Evolutionary conservation across 2,329 filamentous ascomycete genomes (phyloP).

Genomic region (Phialophora macrospora): DNA sequence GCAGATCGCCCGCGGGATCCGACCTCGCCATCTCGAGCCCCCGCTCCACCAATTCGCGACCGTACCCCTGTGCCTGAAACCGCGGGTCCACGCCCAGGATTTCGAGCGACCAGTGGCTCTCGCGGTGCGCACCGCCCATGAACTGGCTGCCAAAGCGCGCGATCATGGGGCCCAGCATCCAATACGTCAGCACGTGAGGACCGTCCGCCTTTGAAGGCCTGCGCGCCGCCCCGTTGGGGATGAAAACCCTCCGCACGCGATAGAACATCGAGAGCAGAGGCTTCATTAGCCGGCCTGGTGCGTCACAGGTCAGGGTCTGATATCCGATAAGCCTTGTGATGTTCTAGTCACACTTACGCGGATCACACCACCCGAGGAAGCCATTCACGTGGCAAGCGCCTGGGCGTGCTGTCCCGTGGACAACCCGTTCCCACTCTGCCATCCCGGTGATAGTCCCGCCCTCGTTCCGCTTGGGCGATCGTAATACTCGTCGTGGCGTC

Average conservation of each 20-base stretch:
- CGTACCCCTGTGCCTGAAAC: conserved; percentile 26
- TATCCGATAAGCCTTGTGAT: not conserved
- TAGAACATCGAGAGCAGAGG: conserved; percentile 17
- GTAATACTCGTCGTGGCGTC: not conserved
- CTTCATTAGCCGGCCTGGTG: conserved; percentile 16
- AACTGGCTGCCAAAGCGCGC: conserved; percentile 20
- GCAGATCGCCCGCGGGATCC: conserved; percentile 25
- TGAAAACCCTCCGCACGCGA: conserved; percentile 8
- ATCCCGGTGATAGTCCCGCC: conserved; percentile 26
- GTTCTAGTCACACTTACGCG: conserved; percentile 23
- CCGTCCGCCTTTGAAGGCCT: conserved; percentile 43
- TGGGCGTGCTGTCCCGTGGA: not conserved
- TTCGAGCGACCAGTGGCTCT: conserved; percentile 32
- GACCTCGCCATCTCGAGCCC: conserved; percentile 23
- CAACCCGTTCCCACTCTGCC: conserved; percentile 27
- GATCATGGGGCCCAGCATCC: conserved; percentile 14
- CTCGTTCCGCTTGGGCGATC: not conserved
- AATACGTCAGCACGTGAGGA: conserved; percentile 24
- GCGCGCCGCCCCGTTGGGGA: conserved; percentile 23
- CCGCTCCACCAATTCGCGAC: conserved; percentile 21
- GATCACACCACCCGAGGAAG: conserved; percentile 31
- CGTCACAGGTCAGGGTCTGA: not conserved
- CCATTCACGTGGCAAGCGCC: conserved; percentile 18
- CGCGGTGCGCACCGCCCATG: conserved; percentile 23
- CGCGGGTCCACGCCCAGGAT: conserved; percentile 26